These are phyloP conservation scores for Asterophora parasitica DNA, from an alignment of 768 basidiomycete genomes.

Conservation along the genomic window DNA sequence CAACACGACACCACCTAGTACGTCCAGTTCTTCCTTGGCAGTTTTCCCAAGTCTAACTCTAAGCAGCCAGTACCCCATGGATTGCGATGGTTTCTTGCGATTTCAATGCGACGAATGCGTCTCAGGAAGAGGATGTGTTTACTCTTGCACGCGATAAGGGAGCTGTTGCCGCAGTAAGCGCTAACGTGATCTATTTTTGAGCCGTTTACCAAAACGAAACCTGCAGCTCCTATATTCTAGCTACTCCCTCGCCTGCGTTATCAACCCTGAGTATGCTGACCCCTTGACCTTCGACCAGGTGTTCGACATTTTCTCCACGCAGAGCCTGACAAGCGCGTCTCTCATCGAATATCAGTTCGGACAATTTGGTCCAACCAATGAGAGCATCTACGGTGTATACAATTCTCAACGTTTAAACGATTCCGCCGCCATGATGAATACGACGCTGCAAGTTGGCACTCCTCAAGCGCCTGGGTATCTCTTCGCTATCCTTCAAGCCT, in stretches of 20 bases:
- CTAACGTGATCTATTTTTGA: constrained; percentile 18
- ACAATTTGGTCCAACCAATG: constrained; percentile 50
- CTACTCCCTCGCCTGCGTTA: constrained; percentile 65
- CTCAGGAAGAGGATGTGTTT: constrained; percentile 68
- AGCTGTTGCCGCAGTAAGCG: constrained; percentile 66
- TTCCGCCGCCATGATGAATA: constrained; percentile 36
- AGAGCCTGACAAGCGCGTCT: constrained; percentile 52
- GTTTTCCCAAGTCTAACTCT: not conserved
- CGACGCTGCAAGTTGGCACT: constrained; percentile 34
- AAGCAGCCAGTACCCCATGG: constrained; percentile 74
- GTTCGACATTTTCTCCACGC: constrained; percentile 76
- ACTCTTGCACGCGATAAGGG: constrained; percentile 75
- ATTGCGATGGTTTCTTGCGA: constrained; percentile 88
- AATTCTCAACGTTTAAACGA: constrained; percentile 62
- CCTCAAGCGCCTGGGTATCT: constrained; percentile 55
- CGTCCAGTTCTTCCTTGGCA: constrained; percentile 14
- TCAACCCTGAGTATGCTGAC: constrained; percentile 68
- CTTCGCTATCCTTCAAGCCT: constrained; percentile 62
- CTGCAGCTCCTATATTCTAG: constrained; percentile 73
- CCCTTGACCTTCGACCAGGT: constrained; percentile 61
- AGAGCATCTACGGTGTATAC: constrained; percentile 48
- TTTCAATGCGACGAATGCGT: constrained; percentile 61
- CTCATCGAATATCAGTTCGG: constrained; percentile 55
- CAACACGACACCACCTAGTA: constrained; percentile 45
- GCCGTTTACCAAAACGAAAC: not conserved